Base-by-base conservation (phyloP, 768 basidiomycete species). In the Kwoniella newhampshirensis region DNA sequence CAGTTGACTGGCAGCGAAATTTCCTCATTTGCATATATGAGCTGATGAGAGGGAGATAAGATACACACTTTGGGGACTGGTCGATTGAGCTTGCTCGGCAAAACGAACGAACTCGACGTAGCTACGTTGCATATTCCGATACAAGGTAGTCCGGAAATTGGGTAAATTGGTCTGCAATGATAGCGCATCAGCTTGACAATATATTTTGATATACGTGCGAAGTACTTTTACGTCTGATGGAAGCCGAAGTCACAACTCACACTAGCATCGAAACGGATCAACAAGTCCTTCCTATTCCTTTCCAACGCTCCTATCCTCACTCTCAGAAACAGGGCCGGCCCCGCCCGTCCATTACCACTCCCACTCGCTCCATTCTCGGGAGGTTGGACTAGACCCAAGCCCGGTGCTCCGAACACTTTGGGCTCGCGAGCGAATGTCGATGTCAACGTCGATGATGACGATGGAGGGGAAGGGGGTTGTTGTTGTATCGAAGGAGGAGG, bases 31-130 rank as follows among this genome's bases (percentile, higher is more conserved):
- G n/a, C n/a, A n/a, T n/a, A n/a, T n/a, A n/a, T n/a, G n/a, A n/a
- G n/a, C n/a, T n/a, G n/a, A n/a, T n/a, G n/a, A 32, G 13, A 32
- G 32, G 40, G 25, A 37, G 27, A n/a, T 23, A 12, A 13, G 12
- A 30, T 9, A 37, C 75, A 55, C 25, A 77, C 77, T 94, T 71
- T 98, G 96, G 0, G 96, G 96, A 74, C 90, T 93, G 76, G 84
- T 91, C 67, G 87, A 83, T 27, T 91, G 83, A 66, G 94, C 82
- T 45, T 92, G 83, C 45, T 96, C 91, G 67, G 92, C 91, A 77
- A 98, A 91, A 62, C 88, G 85, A 74, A 91, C 88, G 76, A 96
- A 97, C 75, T 99, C 96, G 68, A 86, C 77, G 75, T 97, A 98
- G 35, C 92, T 94, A 55, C 96, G 85, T 41, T 91, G 93, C 57